A percentile compares a stretch with the other conserved stretches of the same genome.
phyloP scores from a whole-genome alignment of 169 alveolate species.

The Plasmodium sp. region DNA sequence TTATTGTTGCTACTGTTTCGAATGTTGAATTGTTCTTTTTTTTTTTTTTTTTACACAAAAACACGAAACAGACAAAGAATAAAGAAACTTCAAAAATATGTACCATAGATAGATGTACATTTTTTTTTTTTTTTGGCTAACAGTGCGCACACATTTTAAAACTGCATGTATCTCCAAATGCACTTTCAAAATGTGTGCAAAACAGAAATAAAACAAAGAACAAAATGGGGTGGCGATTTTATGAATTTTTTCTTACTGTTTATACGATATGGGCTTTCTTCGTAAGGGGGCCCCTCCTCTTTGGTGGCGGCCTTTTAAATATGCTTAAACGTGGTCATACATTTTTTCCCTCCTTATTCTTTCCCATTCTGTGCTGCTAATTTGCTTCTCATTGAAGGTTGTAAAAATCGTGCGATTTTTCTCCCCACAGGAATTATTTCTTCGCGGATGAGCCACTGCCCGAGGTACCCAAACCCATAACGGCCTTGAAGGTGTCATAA shows the following conservation, averaged over 20 bases:
- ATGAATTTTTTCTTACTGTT: not conserved
- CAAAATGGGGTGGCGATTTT: not conserved
- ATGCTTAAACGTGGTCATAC: not conserved
- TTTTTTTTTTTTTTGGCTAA: not conserved
- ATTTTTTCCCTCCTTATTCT: not conserved
- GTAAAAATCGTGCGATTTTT: not conserved
- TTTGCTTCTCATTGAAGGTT: not conserved
- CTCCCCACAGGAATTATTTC: conserved; percentile 9
- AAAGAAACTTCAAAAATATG: conserved; percentile 5
- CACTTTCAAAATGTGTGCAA: not conserved
- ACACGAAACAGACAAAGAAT: not conserved
- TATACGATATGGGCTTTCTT: not conserved
- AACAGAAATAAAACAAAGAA: not conserved
- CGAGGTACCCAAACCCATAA: conserved; percentile 85
- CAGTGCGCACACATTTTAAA: not conserved
- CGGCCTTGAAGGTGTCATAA: conserved; percentile 95
- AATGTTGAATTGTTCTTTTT: not conserved
- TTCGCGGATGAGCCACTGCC: conserved; percentile 76
- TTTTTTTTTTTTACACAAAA: conserved; percentile 1
- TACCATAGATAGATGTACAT: not conserved
- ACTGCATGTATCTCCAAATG: not conserved
- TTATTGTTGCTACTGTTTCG: not conserved
- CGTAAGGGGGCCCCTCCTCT: not conserved
- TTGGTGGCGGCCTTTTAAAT: not conserved
- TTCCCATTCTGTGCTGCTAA: not conserved